Evolutionary conservation across 2,329 filamentous ascomycete genomes (phyloP).

Genomic region (Penicillium italicum): DNA sequence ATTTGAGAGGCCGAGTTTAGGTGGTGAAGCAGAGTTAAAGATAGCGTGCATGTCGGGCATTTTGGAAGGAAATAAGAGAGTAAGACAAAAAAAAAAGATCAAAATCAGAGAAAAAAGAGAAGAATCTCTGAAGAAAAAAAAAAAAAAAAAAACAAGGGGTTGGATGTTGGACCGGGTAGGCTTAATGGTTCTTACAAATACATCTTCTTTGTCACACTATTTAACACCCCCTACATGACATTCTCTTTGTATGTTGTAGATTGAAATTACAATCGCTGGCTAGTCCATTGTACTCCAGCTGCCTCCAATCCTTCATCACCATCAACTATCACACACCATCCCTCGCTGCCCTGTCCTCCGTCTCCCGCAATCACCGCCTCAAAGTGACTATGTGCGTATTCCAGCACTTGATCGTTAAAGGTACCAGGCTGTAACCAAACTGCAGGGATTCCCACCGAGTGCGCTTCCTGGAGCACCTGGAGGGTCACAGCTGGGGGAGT

Average conservation of each 20-base stretch:
- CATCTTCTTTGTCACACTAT: background rate
- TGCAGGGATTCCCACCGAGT: slow-evolving; percentile 65
- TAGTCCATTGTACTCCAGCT: slow-evolving; percentile 54
- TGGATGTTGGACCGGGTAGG: background rate
- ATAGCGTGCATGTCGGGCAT: slow-evolving; percentile 34
- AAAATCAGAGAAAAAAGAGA: slow-evolving; percentile 1
- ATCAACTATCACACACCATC: slow-evolving; percentile 86
- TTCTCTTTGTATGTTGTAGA: background rate
- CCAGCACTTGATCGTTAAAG: slow-evolving; percentile 71
- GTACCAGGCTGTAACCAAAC: slow-evolving; percentile 91
- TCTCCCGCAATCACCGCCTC: slow-evolving; percentile 64
- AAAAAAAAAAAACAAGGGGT: slow-evolving; percentile 3
- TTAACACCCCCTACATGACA: slow-evolving; percentile 2
- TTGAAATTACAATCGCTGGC: slow-evolving; percentile 37
- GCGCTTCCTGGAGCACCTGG: slow-evolving; percentile 72
- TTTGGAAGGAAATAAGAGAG: slow-evolving; percentile 3
- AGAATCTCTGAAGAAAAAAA: background rate
- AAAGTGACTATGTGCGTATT: slow-evolving; percentile 67
- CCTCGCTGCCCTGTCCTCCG: slow-evolving; percentile 64
- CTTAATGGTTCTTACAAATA: background rate
- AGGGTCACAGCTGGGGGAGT: slow-evolving; percentile 78
- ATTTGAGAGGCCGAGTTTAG: slow-evolving; percentile 39
- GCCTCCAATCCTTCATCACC: slow-evolving; percentile 59
- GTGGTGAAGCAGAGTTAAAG: slow-evolving; percentile 33
- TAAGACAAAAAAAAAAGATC: slow-evolving; percentile 1